These are phyloP conservation scores for Blepharisma undulans DNA, from an alignment of 169 alveolate species.

Conservation along the genomic window DNA sequence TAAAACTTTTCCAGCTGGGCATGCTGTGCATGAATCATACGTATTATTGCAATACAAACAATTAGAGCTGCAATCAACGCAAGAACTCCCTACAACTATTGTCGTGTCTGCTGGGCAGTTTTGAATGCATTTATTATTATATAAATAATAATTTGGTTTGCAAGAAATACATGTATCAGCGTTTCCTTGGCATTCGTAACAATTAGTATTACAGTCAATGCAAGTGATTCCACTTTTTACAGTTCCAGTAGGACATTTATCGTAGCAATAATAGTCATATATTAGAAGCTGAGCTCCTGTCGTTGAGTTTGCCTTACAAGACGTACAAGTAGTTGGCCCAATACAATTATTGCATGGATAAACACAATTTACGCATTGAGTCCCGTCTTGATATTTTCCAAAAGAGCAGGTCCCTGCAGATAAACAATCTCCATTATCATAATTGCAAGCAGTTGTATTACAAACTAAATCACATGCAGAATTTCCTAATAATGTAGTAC, in stretches of 20 bases:
- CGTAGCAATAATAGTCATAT: constrained; percentile 34
- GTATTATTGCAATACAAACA: background rate
- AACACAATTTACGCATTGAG: background rate
- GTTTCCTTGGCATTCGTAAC: constrained; percentile 12
- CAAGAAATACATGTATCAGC: constrained; percentile 1
- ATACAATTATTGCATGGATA: constrained; percentile 26
- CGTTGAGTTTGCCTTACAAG: background rate
- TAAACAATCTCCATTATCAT: constrained; percentile 21
- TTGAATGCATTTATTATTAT: constrained; percentile 17
- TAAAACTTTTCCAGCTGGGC: background rate
- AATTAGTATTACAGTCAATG: background rate
- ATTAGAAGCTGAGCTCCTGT: background rate
- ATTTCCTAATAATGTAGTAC: background rate
- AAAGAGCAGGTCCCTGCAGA: background rate
- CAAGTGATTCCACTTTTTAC: background rate
- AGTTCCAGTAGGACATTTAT: constrained; percentile 30
- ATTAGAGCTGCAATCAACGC: constrained; percentile 27
- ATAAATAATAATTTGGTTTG: background rate
- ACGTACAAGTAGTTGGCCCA: background rate
- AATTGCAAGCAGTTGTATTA: constrained; percentile 27
- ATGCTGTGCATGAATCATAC: constrained; percentile 18
- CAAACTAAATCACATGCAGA: constrained; percentile 30
- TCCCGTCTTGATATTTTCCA: constrained; percentile 4
- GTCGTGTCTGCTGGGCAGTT: background rate
- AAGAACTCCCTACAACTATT: background rate